phyloP scores from a whole-genome alignment of 768 basidiomycete species.

The Boletus rex-veris region DNA sequence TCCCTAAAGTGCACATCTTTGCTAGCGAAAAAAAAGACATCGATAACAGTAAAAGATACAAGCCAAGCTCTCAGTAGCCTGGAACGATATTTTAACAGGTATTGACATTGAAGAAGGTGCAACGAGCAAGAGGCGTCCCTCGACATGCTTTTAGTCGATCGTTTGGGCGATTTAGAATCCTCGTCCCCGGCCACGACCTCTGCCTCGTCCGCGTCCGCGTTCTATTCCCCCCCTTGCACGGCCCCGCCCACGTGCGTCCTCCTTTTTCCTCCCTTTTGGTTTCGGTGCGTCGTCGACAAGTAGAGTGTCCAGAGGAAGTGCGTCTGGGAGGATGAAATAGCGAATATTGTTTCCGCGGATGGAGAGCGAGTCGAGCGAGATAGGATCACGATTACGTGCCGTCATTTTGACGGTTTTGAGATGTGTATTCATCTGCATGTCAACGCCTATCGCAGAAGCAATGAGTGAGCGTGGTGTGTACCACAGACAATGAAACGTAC shows the following conservation, averaged over 20 bases:
- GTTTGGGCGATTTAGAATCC: slow-evolving; percentile 30
- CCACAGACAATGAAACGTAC: slow-evolving; percentile 41
- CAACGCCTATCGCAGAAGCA: slow-evolving; percentile 64
- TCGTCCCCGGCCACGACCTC: slow-evolving; percentile 50
- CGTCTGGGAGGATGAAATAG: slow-evolving; percentile 97
- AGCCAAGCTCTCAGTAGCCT: slow-evolving; percentile 14
- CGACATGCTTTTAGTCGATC: background rate
- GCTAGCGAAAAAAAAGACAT: background rate
- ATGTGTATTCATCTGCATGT: slow-evolving; percentile 99
- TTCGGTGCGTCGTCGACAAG: slow-evolving; percentile 98
- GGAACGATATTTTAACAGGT: slow-evolving; percentile 23
- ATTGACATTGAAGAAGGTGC: slow-evolving; percentile 18
- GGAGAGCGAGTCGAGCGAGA: slow-evolving; percentile 83
- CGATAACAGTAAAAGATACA: slow-evolving; percentile 19
- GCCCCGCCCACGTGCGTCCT: slow-evolving; percentile 63
- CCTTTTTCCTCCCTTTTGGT: slow-evolving; percentile 91
- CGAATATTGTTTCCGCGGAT: slow-evolving; percentile 97
- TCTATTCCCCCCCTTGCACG: slow-evolving; percentile 47
- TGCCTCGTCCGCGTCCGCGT: slow-evolving; percentile 52
- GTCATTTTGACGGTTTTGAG: slow-evolving; percentile 98
- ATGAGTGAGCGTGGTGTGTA: background rate
- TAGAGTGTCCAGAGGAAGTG: slow-evolving; percentile 91
- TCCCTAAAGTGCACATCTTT: too few relatives aligned
- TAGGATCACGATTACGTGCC: slow-evolving; percentile 83
- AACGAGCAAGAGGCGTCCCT: slow-evolving; percentile 1